Conservation (phyloP, 129 eudicot species). For the Silybum marianum region DNA sequence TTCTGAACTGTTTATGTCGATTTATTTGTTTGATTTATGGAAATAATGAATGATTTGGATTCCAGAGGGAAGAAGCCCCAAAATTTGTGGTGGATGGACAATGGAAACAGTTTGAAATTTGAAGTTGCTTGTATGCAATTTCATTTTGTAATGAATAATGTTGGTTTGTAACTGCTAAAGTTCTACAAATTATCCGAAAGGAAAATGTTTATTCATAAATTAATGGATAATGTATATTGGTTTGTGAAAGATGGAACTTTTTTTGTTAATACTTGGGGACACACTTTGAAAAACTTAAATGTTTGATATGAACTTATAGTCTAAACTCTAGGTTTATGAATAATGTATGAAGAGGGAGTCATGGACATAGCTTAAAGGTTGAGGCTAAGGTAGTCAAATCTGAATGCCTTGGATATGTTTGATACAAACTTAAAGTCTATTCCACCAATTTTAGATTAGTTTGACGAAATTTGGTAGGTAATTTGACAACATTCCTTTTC, state of each 20-base stretch:
- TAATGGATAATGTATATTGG: not conserved
- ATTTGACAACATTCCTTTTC: not conserved
- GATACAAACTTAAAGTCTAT: not conserved
- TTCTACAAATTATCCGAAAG: not conserved
- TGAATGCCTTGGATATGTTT: not conserved
- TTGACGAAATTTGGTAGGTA: not conserved
- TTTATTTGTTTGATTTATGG: not conserved
- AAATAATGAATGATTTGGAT: not conserved
- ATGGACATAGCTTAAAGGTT: not conserved
- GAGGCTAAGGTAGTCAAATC: not conserved
- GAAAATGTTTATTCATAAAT: not conserved
- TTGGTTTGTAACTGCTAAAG: not conserved
- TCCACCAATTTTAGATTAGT: not conserved
- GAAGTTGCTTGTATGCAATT: not conserved
- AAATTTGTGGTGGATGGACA: slow-evolving; percentile 2
- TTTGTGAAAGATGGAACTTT: not conserved
- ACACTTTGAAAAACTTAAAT: not conserved
- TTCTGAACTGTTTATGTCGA: not conserved
- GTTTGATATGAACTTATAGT: not conserved
- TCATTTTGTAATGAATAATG: not conserved
- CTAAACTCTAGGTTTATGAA: not conserved
- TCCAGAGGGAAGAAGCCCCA: not conserved
- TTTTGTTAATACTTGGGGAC: not conserved
- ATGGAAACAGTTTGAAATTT: not conserved
- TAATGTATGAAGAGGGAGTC: not conserved